Evolutionary conservation across 2,329 filamentous ascomycete genomes (phyloP), one percentile per base, ranked within the genome.

Genomic region (Cadophora sp.): DNA sequence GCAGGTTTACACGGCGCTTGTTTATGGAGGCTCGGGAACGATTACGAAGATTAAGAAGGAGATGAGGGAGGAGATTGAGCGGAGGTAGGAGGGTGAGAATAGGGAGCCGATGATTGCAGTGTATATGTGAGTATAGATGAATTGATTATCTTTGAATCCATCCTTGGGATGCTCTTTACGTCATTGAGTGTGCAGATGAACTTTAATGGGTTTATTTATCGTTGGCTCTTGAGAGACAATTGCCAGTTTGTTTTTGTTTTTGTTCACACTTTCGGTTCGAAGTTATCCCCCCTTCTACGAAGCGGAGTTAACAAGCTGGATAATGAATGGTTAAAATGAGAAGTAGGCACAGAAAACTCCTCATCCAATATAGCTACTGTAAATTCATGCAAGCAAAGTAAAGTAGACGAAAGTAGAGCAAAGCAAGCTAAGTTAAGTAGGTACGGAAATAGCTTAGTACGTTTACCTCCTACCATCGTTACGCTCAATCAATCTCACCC

Each of bases 1-100:
- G 1, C 96, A 97, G 88, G 84, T 97, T 62, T 98, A 98, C 79
- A 99, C 96, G 0, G 91, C 87, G 4, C 79, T 91, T 63, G 70
- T 70, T 1, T 91, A 91, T 69, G 86, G 87, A 14, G 89, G 89
- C 14, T 82, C 86, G 0, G 89, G 89, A 20, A 90, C 87, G 2
- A 79, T 90, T 20, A 89, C 88, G 53, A 81, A 87, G 73, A 88
- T 91, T 70, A 91, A 91, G 80, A 79, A 80, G 56, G 86, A 91
- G 81, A 86, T 91, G 82, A 82, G 80, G 73, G 78, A 73, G 45
- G 72, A 75, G 62, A 73, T 77, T 20, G 84, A 22, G 84, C 89
- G 75, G 87, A 69, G 67, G 59, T 66, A 68, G 62, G 22, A 6
- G 51, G 20, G 51, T 16, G 30, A 33, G 14, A 3, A 14, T 24